Evolutionary conservation across 2,329 filamentous ascomycete genomes (phyloP).

Genomic region (Hymenoscyphus fructigenus): DNA sequence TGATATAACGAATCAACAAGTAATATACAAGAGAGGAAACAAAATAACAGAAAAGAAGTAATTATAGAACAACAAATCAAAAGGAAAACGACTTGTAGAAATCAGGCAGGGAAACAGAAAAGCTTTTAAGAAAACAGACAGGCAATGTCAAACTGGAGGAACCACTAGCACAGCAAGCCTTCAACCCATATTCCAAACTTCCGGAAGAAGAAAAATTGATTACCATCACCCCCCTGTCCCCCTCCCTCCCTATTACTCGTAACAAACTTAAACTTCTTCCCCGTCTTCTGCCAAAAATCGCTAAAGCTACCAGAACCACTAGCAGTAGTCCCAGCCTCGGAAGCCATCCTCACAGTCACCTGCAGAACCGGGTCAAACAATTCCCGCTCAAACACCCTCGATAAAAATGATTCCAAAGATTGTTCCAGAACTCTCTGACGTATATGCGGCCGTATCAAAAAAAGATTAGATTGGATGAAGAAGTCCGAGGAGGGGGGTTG

Average conservation of each 20-base stretch:
- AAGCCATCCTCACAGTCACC: not conserved
- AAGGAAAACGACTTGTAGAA: not conserved
- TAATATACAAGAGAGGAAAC: not conserved
- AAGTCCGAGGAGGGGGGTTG: too few species aligned
- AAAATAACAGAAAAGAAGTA: constrained; percentile 1
- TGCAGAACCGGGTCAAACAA: too few species aligned
- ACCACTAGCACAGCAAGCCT: not conserved
- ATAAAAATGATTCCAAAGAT: too few species aligned
- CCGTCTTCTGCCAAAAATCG: constrained; percentile 17
- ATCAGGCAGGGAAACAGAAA: not conserved
- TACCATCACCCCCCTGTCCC: constrained; percentile 14
- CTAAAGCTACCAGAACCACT: constrained; percentile 11
- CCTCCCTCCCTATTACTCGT: constrained; percentile 13
- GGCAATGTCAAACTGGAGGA: not conserved
- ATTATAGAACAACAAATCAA: not conserved
- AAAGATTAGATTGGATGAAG: too few species aligned
- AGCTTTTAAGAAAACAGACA: not conserved
- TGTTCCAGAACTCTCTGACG: too few species aligned
- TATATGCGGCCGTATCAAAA: too few species aligned
- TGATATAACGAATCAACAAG: not conserved
- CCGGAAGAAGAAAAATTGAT: constrained; percentile 8
- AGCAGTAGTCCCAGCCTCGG: not conserved
- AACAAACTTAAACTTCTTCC: constrained; percentile 20
- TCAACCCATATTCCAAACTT: not conserved
- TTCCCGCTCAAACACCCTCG: too few species aligned